Evolutionary conservation across 1,284 basidiomycete species (phyloP), one percentile per base, ranked within the genome.

Genomic region (Megacollybia platyphylla): DNA sequence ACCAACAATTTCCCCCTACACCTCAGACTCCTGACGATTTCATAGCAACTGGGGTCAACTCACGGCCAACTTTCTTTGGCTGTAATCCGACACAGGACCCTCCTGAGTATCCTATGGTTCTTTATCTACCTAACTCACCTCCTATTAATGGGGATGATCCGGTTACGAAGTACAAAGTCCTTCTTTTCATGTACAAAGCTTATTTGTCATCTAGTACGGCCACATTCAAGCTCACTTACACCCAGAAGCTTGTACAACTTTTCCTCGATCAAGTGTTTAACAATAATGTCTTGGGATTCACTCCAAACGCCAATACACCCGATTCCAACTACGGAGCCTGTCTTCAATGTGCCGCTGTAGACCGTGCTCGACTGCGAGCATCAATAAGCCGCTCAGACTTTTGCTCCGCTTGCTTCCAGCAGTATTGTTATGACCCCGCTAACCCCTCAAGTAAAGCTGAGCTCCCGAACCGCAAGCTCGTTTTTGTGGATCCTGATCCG

Each of bases 41-140:
- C 52, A 54, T 84, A 39, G 60, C 64, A 9, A 71, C 70, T 6
- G 86, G 86, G 10, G 65, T 82, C 7, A 82, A 79, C 55, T 65
- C 67, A 32, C 70, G 84, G 13, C 73, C 84, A 5, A 79, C 79
- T 0, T 87, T 88, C 58, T 88, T 87, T 58, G 85, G 85, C 1
- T 87, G 84, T 53, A 60, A 78, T 51, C 75, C 76, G 8, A 54
- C 39, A n/a, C 56, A 65, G 43, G 59, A 35, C 8, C 67, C 73
- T 9, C 60, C 72, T 1, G 70, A 73, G 45, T 78, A 64, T 47
- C 78, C 78, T 0, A 49, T 81, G 26, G 52, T 80, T 17, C 66
- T 80, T 11, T 78, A 76, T 45, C 58, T 81, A n/a, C 79, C 79
- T 3, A 81, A 79, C 52, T 63, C 73, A 18, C 77, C 78, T 6